Percentiles rank a stretch among this genome's conserved stretches.
These are phyloP conservation scores for Nectriaceae sp. DNA, from an alignment of 2,329 filamentous ascomycete species.

Conservation along the genomic window DNA sequence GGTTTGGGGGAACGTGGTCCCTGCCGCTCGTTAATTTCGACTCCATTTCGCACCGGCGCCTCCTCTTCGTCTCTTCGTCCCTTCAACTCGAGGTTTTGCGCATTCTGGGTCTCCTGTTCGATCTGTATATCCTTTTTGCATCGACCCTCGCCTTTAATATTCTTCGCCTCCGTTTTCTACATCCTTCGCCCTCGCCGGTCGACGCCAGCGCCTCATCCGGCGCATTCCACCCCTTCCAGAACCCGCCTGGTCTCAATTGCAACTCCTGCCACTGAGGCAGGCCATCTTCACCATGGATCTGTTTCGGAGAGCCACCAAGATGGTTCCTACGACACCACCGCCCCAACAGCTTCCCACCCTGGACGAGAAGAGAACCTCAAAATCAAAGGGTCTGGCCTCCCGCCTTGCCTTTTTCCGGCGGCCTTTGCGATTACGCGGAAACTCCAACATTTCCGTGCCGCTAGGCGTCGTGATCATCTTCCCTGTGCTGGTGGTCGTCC, in stretches of 20 bases:
- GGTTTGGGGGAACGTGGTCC: slow-evolving; percentile 29
- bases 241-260: slow-evolving; percentile 31
- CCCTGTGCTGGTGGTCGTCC: slow-evolving; percentile 84
- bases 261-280: slow-evolving; percentile 44
- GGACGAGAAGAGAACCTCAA: slow-evolving; percentile 50
- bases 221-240: slow-evolving; percentile 27
- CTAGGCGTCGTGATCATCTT: slow-evolving; percentile 91
- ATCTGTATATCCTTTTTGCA: not conserved
- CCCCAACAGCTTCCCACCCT: slow-evolving; percentile 48
- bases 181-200: slow-evolving; percentile 11
- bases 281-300: slow-evolving; percentile 53
- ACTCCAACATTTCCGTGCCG: slow-evolving; percentile 90
- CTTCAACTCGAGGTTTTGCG: not conserved
- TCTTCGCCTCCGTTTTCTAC: slow-evolving; percentile 16
- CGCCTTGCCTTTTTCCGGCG: slow-evolving; percentile 80
- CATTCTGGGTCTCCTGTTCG: not conserved
- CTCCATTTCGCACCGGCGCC: slow-evolving; percentile 3
- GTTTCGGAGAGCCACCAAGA: slow-evolving; percentile 56
- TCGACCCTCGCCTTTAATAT: not conserved
- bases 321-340: slow-evolving; percentile 45
- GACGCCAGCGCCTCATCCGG: slow-evolving; percentile 28
- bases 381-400: slow-evolving; percentile 44
- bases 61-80: not conserved
- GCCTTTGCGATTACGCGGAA: slow-evolving; percentile 85
- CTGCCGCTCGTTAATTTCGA: slow-evolving; percentile 29